Evolutionary conservation across 352 stramenopile species (phyloP), one percentile per base, ranked within the genome.

Genomic region (Phytophthora nicotianae): DNA sequence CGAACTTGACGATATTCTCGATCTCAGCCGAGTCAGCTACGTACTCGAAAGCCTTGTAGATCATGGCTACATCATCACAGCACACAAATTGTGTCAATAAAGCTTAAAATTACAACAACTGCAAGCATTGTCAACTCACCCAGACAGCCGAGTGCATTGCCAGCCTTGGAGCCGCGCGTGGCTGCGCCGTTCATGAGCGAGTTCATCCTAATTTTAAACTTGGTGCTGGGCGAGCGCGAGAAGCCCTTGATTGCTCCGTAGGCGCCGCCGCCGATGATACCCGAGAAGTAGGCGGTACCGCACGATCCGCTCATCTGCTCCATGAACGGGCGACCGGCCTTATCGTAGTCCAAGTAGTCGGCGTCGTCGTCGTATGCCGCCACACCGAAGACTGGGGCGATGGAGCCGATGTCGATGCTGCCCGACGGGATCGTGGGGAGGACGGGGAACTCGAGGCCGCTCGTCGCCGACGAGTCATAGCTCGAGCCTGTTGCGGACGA

Each of bases 141-240:
- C 42, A 95, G 54, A 72, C 86, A 91, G 19, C 81, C 88, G 14
- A 96, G 73, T 6, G 85, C 85, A 47, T 96, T 96, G 65, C 88
- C 88, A 7, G 84, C 83, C 66, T 93, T 93, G 53, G 88, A 96
- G 21, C 88, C 88, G 7, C 86, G 86, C 43, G 89, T 72, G 4
- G 82, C 83, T 8, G 86, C 86, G 33, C 83, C 84, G 65, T 96
- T 96, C 74, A 96, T 89, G n/a, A 96, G 66, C 62, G 82, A 81
- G 58, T 96, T 96, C 80, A 96, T 90, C 57, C 86, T 68, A 48
- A 96, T 93, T 64, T 94, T 94, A 70, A 96, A 90, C 74, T 93
- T 96, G 49, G 81, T 77, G 68, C 81, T 93, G 11, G 88, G 88
- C 20, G 85, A 90, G 47, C 80, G 80, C 24, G 72, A 35, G 32